Base-by-base conservation (phyloP, 78 protist species). In the Guillardia theta region DNA sequence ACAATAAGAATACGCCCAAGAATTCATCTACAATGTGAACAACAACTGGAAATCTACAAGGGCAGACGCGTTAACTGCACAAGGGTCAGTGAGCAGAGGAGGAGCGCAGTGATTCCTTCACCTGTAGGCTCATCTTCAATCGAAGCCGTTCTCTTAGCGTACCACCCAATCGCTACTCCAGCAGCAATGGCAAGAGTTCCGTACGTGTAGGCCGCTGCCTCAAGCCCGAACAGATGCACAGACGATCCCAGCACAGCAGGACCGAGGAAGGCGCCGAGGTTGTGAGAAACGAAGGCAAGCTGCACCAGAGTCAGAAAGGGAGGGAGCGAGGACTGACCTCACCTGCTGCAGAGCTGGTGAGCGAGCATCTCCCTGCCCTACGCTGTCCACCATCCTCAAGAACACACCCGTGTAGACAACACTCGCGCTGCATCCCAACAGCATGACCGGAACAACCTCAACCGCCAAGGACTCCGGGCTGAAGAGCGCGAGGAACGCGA, bases 381-480 rank as follows among this genome's bases (percentile, higher is more conserved):
- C 83, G 83, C 36, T 22, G 83, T 70, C 83, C 36, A 70, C 83
- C 36, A 70, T 12, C 21, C 83, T 36, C 36, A 70, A 43, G 83
- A 70, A 70, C 46, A 70, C 83, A 24, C 83, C 83, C 36, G 83
- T 70, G 41, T 70, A 70, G 45, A 70, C 83, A 12, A 70, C 41
- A 4, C 36, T 22, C 46, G 83, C 83, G 41, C 36, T 24, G 83
- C 83, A 70, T 15, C 83, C 83, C 36, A 70, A 43, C 46, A 70
- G 83, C 83, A 70, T 70, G 27, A 70, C 83, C 41, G 83, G 83
- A 36, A 70, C 83, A 36, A 70, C 83, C 83, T 70, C 83, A 22
- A 70, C 83, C 45, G 83, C 83, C 45, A 70, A 43, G 21, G 83
- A 70, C 83, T 70, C 83, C 41, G 83, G 83, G 83, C 83, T 70